These are phyloP conservation scores for Penicillium herquei DNA, from an alignment of 495 filamentous ascomycete species.

Conservation along the genomic window DNA sequence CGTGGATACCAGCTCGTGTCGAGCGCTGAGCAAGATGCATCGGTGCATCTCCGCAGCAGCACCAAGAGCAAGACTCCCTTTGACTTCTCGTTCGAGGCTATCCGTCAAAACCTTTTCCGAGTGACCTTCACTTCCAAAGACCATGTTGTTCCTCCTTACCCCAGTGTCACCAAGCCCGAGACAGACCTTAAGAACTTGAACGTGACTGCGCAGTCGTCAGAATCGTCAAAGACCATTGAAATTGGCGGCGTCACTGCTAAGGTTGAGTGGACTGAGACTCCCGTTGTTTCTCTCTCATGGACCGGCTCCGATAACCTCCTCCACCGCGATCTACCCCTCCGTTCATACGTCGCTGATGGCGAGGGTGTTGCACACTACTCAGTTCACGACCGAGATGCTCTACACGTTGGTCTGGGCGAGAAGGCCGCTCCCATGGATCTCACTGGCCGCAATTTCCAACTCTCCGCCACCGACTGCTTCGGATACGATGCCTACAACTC, in stretches of 20 bases:
- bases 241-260: slow-evolving; percentile 48
- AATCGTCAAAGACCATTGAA: slow-evolving; percentile 41
- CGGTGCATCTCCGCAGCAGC: slow-evolving; percentile 43
- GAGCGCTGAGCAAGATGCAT: slow-evolving; percentile 18
- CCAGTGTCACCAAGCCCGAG: slow-evolving; percentile 51
- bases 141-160: slow-evolving; percentile 59
- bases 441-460: slow-evolving; percentile 60
- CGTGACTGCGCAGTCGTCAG: slow-evolving; percentile 23
- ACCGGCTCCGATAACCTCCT: slow-evolving; percentile 48
- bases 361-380: slow-evolving; percentile 61
- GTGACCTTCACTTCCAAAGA: slow-evolving; percentile 59
- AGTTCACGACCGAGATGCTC: slow-evolving; percentile 51
- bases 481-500: slow-evolving; percentile 68
- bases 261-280: slow-evolving; percentile 55
- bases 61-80: slow-evolving; percentile 35
- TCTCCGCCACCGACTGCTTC: slow-evolving; percentile 67
- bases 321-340: slow-evolving; percentile 56
- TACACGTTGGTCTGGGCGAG: slow-evolving; percentile 68
- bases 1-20: slow-evolving; percentile 35
- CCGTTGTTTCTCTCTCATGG: slow-evolving; percentile 56
- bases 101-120: slow-evolving; percentile 60
- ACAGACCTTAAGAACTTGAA: slow-evolving; percentile 28
- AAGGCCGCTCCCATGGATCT: slow-evolving; percentile 71
- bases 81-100: slow-evolving; percentile 57
- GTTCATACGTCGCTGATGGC: slow-evolving; percentile 61